Evolutionary conservation across 2,329 filamentous ascomycete species (phyloP), one percentile per base, ranked within the genome.

Genomic region (Penicillium digitatum): DNA sequence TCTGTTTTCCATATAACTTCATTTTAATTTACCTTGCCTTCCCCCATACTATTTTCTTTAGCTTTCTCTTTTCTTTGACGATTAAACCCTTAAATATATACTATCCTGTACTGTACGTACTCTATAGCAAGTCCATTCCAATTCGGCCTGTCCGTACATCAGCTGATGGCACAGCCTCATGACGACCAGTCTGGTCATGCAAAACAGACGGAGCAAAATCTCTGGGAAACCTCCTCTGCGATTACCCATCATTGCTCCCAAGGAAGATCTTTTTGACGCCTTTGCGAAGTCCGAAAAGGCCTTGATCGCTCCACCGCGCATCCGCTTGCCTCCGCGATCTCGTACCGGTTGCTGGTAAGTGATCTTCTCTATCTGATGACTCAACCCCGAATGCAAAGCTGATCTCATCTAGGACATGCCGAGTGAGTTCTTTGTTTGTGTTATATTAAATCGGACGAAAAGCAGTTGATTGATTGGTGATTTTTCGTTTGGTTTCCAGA

Each of bases 301-400:
- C 46, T 54, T 72, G 24, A 68, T 69, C 46, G 67, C 71, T 43
- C 70, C 73, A 49, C 69, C 72, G 37, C 74, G 76, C 46, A 67
- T 79, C 24, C 75, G 79, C 48, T 71, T 82, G 14, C 80, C 80
- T 38, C 79, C 81, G 52, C 75, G 80, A 52, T 82, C 80, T 45
- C 71, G 80, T 57, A 81, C 78, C 32, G 80, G 80, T 54, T 82
- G 80, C 62, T 82, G 80, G 77, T 77, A 69, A 63, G 75, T 70
- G 52, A 38, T 45, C 53, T 34, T 43, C 50, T 35, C 48, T 49
- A 31, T 51, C 35, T 48, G 46, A 26, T 7, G 16, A 54, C 48
- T 12, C 10, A 2, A 12, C 14, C 8, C 9, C 8, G 49, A 57
- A 54, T 29, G 42, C 32, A 48, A 24, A 24, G 22, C 57, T 66